phyloP scores from a whole-genome alignment of 345 rosid species.

The Mangifera indica region DNA sequence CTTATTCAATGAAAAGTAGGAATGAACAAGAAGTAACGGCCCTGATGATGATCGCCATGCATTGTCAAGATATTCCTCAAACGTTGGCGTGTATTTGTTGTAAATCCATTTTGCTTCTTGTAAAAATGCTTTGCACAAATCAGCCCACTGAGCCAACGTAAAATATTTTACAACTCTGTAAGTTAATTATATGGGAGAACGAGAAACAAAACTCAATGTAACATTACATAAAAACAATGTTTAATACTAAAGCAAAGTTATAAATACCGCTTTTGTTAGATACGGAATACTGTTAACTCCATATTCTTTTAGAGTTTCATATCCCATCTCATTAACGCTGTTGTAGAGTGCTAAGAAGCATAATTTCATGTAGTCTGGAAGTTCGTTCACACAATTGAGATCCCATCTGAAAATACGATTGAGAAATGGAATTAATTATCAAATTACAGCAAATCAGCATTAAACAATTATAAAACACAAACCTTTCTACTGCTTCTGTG shows the following conservation, averaged over 20 bases:
- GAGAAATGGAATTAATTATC: neutral
- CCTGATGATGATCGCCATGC: slow-evolving; percentile 42
- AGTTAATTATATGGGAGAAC: neutral
- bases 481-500: slow-evolving; percentile 42
- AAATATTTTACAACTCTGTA: neutral
- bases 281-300: slow-evolving; percentile 28
- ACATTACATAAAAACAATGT: too few relatives aligned
- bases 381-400: slow-evolving; percentile 23
- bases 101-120: slow-evolving; percentile 43
- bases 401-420: slow-evolving; percentile 40
- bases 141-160: slow-evolving; percentile 37
- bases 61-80: slow-evolving; percentile 41
- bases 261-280: slow-evolving; percentile 32
- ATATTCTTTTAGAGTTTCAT: slow-evolving; percentile 35
- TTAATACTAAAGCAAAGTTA: too few relatives aligned
- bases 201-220: too few relatives aligned
- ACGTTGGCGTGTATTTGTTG: slow-evolving; percentile 25
- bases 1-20: slow-evolving; percentile 22
- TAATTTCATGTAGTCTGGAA: slow-evolving; percentile 45
- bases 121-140: slow-evolving; percentile 39
- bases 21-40: slow-evolving; percentile 24
- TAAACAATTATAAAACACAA: neutral
- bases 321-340: slow-evolving; percentile 42
- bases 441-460: neutral
- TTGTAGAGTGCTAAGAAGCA: slow-evolving; percentile 41